A percentile compares a stretch with the other conserved stretches of the same genome.
phyloP scores from a whole-genome alignment of 139 green algal genomes.

The Pleodorina starrii region DNA sequence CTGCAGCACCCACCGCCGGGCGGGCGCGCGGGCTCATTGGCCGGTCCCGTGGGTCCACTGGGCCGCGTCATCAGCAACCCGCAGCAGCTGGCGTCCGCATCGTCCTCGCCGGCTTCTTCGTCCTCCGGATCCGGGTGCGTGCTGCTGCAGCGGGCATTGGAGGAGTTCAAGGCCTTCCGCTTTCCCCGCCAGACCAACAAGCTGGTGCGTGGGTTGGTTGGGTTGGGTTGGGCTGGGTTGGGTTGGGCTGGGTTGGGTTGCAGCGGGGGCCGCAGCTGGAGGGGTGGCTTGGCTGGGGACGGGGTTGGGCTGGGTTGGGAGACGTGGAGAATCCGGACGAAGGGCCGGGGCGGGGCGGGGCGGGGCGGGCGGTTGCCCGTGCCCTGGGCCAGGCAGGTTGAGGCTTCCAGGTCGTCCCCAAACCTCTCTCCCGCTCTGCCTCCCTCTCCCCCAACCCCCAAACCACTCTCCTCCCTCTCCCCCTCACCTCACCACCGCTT shows the following conservation, averaged over 20 bases:
- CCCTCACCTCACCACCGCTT: not conserved
- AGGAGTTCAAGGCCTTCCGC: slow-evolving; percentile 77
- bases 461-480: not conserved
- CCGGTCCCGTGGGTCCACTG: too few species aligned
- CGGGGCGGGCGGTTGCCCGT: too few species aligned
- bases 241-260: too few species aligned
- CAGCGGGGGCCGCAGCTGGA: too few species aligned
- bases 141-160: slow-evolving; percentile 67
- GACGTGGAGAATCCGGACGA: too few species aligned
- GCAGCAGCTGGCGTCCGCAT: too few species aligned
- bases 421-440: not conserved
- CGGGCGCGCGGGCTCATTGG: not conserved
- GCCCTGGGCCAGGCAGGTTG: too few species aligned
- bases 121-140: slow-evolving; percentile 5
- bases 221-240: not conserved
- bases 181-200: slow-evolving; percentile 88
- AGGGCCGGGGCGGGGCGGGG: too few species aligned
- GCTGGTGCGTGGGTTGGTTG: not conserved
- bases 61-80: not conserved
- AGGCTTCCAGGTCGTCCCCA: too few species aligned
- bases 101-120: too few species aligned
- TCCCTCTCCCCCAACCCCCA: not conserved
- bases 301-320: too few species aligned
- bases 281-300: too few species aligned
- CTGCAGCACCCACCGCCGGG: not conserved